These are phyloP conservation scores for Apophysomyces trapeziformis DNA, from an alignment of 371 early-diverging fungal species.

Conservation along the genomic window DNA sequence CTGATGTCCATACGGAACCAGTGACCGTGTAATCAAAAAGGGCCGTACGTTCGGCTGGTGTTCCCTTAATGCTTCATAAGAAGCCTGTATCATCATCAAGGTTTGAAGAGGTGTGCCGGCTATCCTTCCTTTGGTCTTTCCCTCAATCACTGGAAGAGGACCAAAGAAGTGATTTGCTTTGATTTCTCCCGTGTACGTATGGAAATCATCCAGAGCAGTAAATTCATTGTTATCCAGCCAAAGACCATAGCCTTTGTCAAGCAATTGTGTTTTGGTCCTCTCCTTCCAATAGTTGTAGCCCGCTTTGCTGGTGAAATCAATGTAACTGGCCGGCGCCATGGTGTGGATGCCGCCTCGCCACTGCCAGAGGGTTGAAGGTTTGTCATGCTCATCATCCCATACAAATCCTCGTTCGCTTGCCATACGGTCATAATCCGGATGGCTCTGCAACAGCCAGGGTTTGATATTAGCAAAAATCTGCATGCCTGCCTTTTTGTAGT, in stretches of 20 bases:
- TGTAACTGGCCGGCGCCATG: constrained; percentile 53
- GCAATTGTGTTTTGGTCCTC: constrained; percentile 41
- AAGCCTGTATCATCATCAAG: constrained; percentile 59
- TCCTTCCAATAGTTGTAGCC: constrained; percentile 61
- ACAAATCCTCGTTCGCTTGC: constrained; percentile 41
- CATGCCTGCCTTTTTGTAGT: constrained; percentile 44
- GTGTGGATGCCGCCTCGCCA: constrained; percentile 63
- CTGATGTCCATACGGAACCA: constrained; percentile 52
- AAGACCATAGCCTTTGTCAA: constrained; percentile 56
- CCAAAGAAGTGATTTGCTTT: constrained; percentile 16
- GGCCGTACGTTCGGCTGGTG: constrained; percentile 47
- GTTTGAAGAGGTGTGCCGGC: constrained; percentile 60
- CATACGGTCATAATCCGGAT: constrained; percentile 54
- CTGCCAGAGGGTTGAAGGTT: constrained; percentile 36
- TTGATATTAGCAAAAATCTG: constrained; percentile 65
- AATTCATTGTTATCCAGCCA: constrained; percentile 75
- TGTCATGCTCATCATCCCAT: constrained; percentile 33
- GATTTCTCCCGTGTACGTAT: constrained; percentile 34
- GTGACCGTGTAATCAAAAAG: constrained; percentile 63
- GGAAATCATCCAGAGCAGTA: constrained; percentile 50
- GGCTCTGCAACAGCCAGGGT: constrained; percentile 62
- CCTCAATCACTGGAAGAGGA: neutral
- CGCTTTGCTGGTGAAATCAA: constrained; percentile 58
- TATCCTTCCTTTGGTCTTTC: constrained; percentile 10
- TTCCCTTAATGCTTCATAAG: constrained; percentile 56